Evolutionary conservation across 2,329 filamentous ascomycete species (phyloP), one percentile per base, ranked within the genome.

Genomic region (Talaromyces sp.): DNA sequence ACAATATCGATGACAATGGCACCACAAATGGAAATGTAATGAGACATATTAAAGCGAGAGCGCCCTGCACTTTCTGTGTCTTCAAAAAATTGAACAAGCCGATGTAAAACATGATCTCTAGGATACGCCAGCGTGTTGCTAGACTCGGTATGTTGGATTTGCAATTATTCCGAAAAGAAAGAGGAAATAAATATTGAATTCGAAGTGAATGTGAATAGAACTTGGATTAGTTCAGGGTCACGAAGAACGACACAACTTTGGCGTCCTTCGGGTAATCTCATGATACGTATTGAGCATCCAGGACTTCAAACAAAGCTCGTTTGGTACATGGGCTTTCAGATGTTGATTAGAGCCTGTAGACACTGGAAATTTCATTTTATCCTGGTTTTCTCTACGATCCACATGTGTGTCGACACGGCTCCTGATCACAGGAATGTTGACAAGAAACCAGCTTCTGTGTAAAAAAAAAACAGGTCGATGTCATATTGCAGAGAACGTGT

Each of bases 31-130:
- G 70, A 71, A 22, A 75, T 75, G 63, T 75, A 83, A 9, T 73
- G 74, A 10, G 78, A 80, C 1, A 75, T 80, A 45, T 75, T 89
- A 69, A 35, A 19, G 65, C 65, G 15, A 64, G 35, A 31, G 57
- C 39, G 47, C 65, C 65, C 27, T 67, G 65, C 11, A 62, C 61
- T 59, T 67, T 67, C 35, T 62, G 61, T 10, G 50, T 64, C 43
- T 41, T 62, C 50, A 64, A 45, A 41, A 67, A 63, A 10, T 61
- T 49, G 43, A 66, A 66, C 13, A 66, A 59, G 22, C 52, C 43
- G 35, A 31, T 31, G 39, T 43, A 50, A 39, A 49, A 39, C 64
- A 66, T 66, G 64, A 27, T 58, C 19, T 15, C 52, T 54, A 57
- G n/a, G 10, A n/a, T 63, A 56, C 47, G 43, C 41, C 59, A 25